phyloP scores from a whole-genome alignment of 2,329 filamentous ascomycete species.

The Venturiaceae sp. region DNA sequence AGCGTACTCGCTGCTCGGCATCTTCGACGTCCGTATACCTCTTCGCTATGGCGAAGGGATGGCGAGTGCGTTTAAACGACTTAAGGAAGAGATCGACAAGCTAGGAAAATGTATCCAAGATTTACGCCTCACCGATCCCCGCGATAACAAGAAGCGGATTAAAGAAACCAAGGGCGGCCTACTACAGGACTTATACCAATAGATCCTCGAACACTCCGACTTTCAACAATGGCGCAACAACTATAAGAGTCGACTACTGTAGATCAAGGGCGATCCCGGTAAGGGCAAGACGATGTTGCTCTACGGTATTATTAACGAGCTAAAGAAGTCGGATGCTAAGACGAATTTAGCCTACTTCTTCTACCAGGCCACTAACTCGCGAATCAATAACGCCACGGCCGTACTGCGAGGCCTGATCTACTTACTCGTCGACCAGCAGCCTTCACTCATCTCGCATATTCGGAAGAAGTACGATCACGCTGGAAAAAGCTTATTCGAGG shows the following conservation, averaged over 20 bases:
- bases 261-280: conserved; percentile 19
- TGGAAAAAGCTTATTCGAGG: conserved; percentile 29
- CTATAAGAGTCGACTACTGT: conserved; percentile 20
- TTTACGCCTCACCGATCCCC: conserved; percentile 8
- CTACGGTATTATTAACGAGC: conserved; percentile 16
- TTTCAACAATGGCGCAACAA: conserved; percentile 17
- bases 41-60: conserved; percentile 2
- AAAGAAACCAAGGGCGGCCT: conserved; percentile 11
- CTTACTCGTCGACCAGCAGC: conserved; percentile 23
- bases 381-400: conserved; percentile 21
- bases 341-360: conserved; percentile 27
- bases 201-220: conserved; percentile 15
- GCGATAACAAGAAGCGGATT: conserved; percentile 13
- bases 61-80: not conserved
- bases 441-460: conserved; percentile 24
- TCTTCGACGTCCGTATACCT: not conserved
- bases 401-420: not conserved
- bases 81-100: conserved; percentile 1
- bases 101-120: conserved; percentile 10
- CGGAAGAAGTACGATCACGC: conserved; percentile 21
- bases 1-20: too few relatives aligned
- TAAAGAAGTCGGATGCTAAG: conserved; percentile 14
- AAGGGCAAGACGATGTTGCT: conserved; percentile 26
- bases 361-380: conserved; percentile 29
- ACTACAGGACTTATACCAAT: conserved; percentile 12